Evolutionary conservation across 148 eudicot species (phyloP), one percentile per base, ranked within the genome.

Genomic region (Rhododendron mucronatum): DNA sequence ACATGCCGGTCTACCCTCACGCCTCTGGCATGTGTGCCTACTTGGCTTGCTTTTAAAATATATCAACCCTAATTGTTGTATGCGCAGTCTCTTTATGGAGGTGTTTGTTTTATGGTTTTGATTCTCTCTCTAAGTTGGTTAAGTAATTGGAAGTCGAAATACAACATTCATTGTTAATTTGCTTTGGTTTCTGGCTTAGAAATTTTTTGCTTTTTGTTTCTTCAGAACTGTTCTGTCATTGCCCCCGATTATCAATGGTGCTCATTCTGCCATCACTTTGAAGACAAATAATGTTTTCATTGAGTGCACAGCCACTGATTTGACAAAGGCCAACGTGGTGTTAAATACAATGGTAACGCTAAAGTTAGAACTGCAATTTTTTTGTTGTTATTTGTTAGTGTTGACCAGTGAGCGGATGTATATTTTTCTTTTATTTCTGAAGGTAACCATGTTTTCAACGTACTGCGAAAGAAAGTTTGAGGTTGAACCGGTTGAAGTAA

Each of bases 221-320:
- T 92, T 91, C 93, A 97, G 99, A 91, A 97, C 95, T 48, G 98
- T 97, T 61, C 88, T 97, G 92, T 97, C 98, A 50, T 84, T 97
- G 86, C 99, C 99, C 48, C 99, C 99, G 28, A 95, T 97, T 67
- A 97, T 97, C 71, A 97, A 97, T 87, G 94, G 99, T 86, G 93
- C 96, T 77, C 98, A 95, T 92, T 97, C 99, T 61, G 98, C 99
- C 48, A 97, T 97, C 85, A 84, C 91, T 63, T 83, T 97, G 87
- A 91, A 94, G 92, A 97, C 99, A 80, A 94, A 91, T 90, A 95
- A 97, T 91, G 94, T 97, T 47, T 95, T 97, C 82, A 97, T 97
- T 74, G 99, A 97, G 88, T 97, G 99, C 88, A 97, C 99, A 80
- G 99, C 98, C 86, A 97, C 98, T 48, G 99, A 97, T 91, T 90